Base-by-base conservation (phyloP, 139 green algal species). In the Limnomonas spitsbergensis region DNA sequence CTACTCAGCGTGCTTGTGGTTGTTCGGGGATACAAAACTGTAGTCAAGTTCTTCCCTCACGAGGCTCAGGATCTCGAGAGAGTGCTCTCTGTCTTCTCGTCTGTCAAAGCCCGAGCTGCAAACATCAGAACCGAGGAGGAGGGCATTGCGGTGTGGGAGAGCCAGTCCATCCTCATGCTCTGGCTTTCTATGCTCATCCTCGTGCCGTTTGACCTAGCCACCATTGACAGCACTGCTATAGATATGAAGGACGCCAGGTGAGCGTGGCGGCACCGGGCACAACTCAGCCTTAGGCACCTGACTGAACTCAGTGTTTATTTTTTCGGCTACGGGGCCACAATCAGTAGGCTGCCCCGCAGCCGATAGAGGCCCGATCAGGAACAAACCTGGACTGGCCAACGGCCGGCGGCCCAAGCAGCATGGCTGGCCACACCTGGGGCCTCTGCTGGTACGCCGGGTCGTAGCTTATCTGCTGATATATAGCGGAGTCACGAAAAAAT, bases 181-280 rank as follows among this genome's bases (percentile, higher is more conserved):
- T 99, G 96, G 96, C 89, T 99, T 2, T 94, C 91, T 32, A 89
- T 97, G 40, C 86, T 99, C 31, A 91, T 94, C 37, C 88, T 98
- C 4, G 89, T 97, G 3, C 96, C 96, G 26, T 99, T 99, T 79
- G 90, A 97, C 83, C 87, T 99, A 26, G 71, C 85, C 26, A 90
- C 87, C 0, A 72, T 99, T 2, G 95, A 99, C 79, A 89, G 47
- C 31, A 67, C 70, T 4, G 70, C n/a, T 7, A 61, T 7, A 61
- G 38, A 61, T 26, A 66, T 35, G 9, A 61, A 61, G 9, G 70
- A 20, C 7, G 69, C 69, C 14, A 20, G 35, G 69, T 72, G 68
- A 32, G 68, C 4, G 7, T 75, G 68, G 42, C n/a, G n/a, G n/a
- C n/a, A n/a, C n/a, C n/a, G n/a, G n/a, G n/a, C n/a, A n/a, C n/a